Percentiles rank a stretch among this genome's conserved stretches.
Conservation (phyloP, 2,329 filamentous ascomycete species). For the Pestalotiopsis sp. region DNA sequence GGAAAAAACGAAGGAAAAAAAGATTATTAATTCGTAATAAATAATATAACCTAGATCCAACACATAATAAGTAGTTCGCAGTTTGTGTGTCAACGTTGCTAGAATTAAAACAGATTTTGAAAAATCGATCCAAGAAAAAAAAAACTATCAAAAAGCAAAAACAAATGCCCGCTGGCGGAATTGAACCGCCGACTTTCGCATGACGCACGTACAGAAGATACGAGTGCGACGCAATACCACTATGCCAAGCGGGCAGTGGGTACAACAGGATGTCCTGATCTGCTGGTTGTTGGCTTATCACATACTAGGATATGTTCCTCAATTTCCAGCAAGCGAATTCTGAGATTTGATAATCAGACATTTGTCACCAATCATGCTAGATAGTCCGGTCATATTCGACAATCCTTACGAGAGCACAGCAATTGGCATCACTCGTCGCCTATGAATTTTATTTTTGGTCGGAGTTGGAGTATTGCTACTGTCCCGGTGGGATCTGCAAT, state of each 20-base stretch:
- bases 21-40: background rate
- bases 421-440: no score
- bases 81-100: background rate
- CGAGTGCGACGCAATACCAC: constrained; percentile 13
- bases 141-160: background rate
- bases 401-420: no score
- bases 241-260: constrained; percentile 11
- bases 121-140: no score
- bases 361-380: no score
- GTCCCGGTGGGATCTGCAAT: no score
- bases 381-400: no score
- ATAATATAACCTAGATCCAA: background rate
- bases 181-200: constrained; percentile 11
- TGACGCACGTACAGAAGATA: constrained; percentile 3
- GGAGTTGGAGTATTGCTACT: no score
- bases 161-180: constrained; percentile 8
- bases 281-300: background rate
- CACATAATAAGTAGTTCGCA: no score
- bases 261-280: background rate
- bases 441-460: no score
- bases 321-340: background rate
- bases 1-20: no score
- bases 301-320: background rate
- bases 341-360: no score
- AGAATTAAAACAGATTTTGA: background rate